These are phyloP conservation scores for Hexamita inflata DNA, from an alignment of 208 protist species.

Conservation along the genomic window DNA sequence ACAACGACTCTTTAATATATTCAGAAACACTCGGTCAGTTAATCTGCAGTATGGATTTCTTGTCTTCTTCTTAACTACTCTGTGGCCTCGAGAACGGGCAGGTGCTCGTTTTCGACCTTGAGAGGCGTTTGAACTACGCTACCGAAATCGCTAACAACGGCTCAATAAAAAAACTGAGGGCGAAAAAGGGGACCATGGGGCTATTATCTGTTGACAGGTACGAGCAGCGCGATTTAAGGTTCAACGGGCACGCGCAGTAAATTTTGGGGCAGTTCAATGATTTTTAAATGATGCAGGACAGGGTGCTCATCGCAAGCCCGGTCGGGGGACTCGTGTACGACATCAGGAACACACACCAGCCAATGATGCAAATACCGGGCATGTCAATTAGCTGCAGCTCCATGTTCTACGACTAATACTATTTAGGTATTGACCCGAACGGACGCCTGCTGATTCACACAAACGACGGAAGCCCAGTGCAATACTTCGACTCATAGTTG, in stretches of 20 bases:
- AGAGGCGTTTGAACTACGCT: neutral
- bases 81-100: neutral
- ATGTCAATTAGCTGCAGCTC: neutral
- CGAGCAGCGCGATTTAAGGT: neutral
- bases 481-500: neutral
- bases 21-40: neutral
- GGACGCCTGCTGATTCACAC: neutral
- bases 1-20: neutral
- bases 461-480: neutral
- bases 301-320: neutral
- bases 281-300: neutral
- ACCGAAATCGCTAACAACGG: no score
- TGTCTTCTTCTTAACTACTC: neutral
- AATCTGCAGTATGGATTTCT: neutral
- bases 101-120: neutral
- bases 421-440: neutral
- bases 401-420: neutral
- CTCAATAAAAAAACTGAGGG: neutral
- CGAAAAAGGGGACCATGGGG: neutral
- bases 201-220: neutral
- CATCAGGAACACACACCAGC: neutral
- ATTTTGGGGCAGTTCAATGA: neutral
- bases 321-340: neutral
- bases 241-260: neutral
- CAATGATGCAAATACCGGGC: neutral